Evolutionary conservation across 2,329 filamentous ascomycete species (phyloP).

Genomic region (Fusarium piperis): DNA sequence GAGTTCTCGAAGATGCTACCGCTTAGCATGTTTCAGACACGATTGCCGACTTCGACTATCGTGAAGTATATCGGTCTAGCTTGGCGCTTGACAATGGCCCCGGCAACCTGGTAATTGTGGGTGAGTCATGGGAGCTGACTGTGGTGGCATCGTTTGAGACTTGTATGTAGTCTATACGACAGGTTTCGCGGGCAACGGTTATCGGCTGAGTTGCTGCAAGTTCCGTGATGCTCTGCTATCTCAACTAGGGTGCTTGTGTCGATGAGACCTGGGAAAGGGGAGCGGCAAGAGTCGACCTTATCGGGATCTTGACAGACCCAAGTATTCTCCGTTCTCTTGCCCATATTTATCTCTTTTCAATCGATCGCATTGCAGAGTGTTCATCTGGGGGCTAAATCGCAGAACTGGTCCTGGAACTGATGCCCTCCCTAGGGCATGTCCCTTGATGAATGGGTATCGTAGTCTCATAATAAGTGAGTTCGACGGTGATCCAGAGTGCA

Average conservation of each 20-base stretch:
- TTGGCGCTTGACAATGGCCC: neutral
- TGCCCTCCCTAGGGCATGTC: conserved; percentile 57
- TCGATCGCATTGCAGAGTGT: conserved; percentile 61
- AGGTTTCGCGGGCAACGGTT: neutral
- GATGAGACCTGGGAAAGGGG: neutral
- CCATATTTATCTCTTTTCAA: conserved; percentile 58
- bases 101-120: neutral
- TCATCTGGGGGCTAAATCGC: conserved; percentile 43
- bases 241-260: neutral
- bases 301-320: neutral
- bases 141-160: neutral
- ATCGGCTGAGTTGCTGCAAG: neutral
- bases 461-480: neutral
- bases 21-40: neutral
- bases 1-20: neutral
- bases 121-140: neutral
- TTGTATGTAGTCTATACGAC: neutral
- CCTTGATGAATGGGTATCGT: neutral
- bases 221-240: neutral
- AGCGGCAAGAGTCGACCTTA: neutral
- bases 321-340: neutral
- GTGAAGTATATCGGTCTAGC: neutral
- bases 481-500: neutral
- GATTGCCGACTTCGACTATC: neutral
- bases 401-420: conserved; percentile 57